A percentile compares a stretch with the other conserved stretches of the same genome.
phyloP scores from a whole-genome alignment of 768 basidiomycete genomes.

The Mycena kentingensis region DNA sequence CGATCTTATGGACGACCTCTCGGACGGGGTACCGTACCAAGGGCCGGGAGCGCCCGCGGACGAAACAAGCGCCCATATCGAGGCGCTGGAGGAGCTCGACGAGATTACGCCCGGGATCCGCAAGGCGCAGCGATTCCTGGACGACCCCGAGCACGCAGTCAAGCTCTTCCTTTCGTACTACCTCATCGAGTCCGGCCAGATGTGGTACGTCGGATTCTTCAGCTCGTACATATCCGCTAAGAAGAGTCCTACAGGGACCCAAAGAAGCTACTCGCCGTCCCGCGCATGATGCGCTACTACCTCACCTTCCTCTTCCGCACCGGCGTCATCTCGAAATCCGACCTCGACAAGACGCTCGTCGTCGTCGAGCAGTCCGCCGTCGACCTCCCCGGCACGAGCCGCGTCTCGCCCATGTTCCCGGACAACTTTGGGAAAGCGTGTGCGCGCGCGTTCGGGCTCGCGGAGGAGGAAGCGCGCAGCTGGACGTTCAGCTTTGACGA shows the following conservation, averaged over 20 bases:
- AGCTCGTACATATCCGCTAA: not conserved
- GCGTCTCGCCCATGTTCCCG: slow-evolving; percentile 8
- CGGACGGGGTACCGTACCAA: not conserved
- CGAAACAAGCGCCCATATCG: not conserved
- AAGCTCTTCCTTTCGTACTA: slow-evolving; percentile 17
- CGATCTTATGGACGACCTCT: not conserved
- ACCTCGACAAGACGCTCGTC: slow-evolving; percentile 40
- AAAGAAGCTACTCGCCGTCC: slow-evolving; percentile 6
- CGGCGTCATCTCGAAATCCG: slow-evolving; percentile 9
- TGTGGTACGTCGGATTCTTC: slow-evolving; percentile 1
- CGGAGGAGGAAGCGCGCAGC: slow-evolving; percentile 28
- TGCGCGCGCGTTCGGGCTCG: slow-evolving; percentile 34
- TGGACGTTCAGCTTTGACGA: slow-evolving; percentile 34
- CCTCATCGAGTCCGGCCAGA: not conserved
- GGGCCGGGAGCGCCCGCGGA: not conserved
- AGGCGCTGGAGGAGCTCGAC: not conserved
- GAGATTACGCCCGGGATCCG: not conserved
- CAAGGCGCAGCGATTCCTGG: slow-evolving; percentile 1
- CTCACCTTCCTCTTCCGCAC: slow-evolving; percentile 8
- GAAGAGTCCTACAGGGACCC: not conserved
- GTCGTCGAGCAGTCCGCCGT: slow-evolving; percentile 13
- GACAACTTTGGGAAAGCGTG: slow-evolving; percentile 24
- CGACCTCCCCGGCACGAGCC: slow-evolving; percentile 3
- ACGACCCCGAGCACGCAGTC: slow-evolving; percentile 1
- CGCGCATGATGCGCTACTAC: slow-evolving; percentile 16